Conservation (phyloP, 2,329 filamentous ascomycete species). For the Cladorrhinum sp. region DNA sequence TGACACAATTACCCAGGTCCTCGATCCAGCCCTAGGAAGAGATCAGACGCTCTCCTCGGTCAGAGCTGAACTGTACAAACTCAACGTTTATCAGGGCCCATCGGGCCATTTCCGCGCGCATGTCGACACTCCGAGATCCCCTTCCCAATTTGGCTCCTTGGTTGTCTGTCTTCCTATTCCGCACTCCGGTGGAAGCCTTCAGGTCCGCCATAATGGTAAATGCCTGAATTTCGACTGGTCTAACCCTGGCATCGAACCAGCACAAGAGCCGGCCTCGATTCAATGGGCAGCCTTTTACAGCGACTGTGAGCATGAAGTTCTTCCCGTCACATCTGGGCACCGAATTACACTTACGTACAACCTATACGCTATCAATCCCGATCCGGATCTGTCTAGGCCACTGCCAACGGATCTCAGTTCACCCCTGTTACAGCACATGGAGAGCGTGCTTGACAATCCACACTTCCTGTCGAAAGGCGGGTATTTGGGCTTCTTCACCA, state of each 20-base stretch:
- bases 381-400: slow-evolving; percentile 6
- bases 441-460: slow-evolving; percentile 39
- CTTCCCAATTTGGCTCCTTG: slow-evolving; percentile 50
- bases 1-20: slow-evolving; percentile 44
- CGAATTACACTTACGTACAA: slow-evolving; percentile 61
- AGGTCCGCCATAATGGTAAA: slow-evolving; percentile 40
- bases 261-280: slow-evolving; percentile 21
- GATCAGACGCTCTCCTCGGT: slow-evolving; percentile 36
- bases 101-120: slow-evolving; percentile 50
- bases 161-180: slow-evolving; percentile 47
- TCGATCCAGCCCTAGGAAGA: slow-evolving; percentile 37
- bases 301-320: slow-evolving; percentile 52
- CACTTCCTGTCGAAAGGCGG: slow-evolving; percentile 34
- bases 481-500: slow-evolving; percentile 43
- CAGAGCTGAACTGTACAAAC: slow-evolving; percentile 54
- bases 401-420: slow-evolving; percentile 32
- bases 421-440: slow-evolving; percentile 37
- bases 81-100: slow-evolving; percentile 53
- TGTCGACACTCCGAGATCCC: slow-evolving; percentile 51
- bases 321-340: slow-evolving; percentile 48
- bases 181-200: slow-evolving; percentile 42
- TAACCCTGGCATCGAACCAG: not conserved
- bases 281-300: slow-evolving; percentile 53
- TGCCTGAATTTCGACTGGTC: slow-evolving; percentile 42
- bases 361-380: slow-evolving; percentile 42